phyloP scores from a whole-genome alignment of 305 asterid genomes.

The Solanum aculeatissimum region DNA sequence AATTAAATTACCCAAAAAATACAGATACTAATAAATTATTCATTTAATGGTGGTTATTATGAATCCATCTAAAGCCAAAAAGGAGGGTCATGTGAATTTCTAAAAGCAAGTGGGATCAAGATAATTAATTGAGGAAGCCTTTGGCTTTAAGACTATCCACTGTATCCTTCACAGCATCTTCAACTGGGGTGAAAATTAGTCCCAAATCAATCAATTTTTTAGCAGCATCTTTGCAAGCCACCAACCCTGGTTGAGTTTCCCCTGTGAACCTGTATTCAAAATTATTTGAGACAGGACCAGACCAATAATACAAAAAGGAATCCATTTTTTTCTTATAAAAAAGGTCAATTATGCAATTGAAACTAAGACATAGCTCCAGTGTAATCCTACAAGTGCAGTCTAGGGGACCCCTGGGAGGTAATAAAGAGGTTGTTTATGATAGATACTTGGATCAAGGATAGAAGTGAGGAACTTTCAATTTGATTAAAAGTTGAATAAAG shows the following conservation, averaged over 20 bases:
- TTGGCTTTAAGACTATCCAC: constrained; percentile 50
- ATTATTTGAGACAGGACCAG: not conserved
- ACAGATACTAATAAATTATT: not conserved
- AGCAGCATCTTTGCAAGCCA: constrained; percentile 67
- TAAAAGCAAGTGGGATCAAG: not conserved
- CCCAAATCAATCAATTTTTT: constrained; percentile 69
- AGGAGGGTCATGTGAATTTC: not conserved
- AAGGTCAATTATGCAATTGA: not conserved
- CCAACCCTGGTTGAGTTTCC: constrained; percentile 77
- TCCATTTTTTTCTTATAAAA: not conserved
- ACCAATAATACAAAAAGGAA: not conserved
- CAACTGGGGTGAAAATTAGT: constrained; percentile 55
- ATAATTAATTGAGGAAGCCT: constrained; percentile 4
- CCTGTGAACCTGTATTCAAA: constrained; percentile 44
- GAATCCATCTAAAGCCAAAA: not conserved
- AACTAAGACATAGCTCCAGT: not conserved
- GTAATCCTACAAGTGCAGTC: not conserved
- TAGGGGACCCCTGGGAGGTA: not conserved
- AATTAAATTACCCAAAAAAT: not conserved
- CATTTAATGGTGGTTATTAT: not conserved
- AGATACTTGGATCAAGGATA: not conserved
- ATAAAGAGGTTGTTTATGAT: not conserved
- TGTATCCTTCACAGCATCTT: constrained; percentile 68
- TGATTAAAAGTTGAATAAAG: not conserved
- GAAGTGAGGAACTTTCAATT: not conserved